Base-by-base conservation (phyloP, 202 grass and related monocot species). In the Schoenoplectus tabernaemontani region DNA sequence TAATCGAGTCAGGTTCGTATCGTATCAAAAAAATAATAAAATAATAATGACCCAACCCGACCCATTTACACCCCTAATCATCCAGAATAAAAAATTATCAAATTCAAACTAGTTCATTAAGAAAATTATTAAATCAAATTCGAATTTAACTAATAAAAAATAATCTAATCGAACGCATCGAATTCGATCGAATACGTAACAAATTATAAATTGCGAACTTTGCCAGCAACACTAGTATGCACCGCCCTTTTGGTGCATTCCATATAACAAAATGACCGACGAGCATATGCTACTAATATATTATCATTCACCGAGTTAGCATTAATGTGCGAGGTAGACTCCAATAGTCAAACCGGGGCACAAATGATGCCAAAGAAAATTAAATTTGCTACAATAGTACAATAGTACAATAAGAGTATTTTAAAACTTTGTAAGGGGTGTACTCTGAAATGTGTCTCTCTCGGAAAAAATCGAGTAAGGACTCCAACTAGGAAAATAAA, bases 351-450 rank as follows among this genome's bases (percentile, higher is more conserved):
- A 51, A 51, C 12, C 12, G 11, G 47, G 9, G 51, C 5, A 56
- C 5, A 19, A 5, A 56, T n/a, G 6, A n/a, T 19, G 17, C 19
- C 7, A 57, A 20, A 57, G n/a, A 19, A 53, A 4, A 28, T 28
- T 28, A 28, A 53, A 51, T 53, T 53, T 53, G 50, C 28, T 28
- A 28, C 50, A 53, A 53, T 57, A 54, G 4, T 23, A 60, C 57
- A 61, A 12, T 9, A 61, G 16, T 17, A 61, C 13, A 11, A 3
- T 5, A 2, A 4, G 0, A 4, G 17, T 69, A 22, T 64, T 12
- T 0, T 9, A 2, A 0, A 30, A 59, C 0, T 0, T 0, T 6
- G 2, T 75, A 23, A 82, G 46, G 70, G 22, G 12, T 0, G 0
- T 0, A 0, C 0, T 0, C 16, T 0, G 48, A 83, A 71, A 48